Evolutionary conservation across 2,329 filamentous ascomycete species (phyloP).

Genomic region (Fusarium sp.): DNA sequence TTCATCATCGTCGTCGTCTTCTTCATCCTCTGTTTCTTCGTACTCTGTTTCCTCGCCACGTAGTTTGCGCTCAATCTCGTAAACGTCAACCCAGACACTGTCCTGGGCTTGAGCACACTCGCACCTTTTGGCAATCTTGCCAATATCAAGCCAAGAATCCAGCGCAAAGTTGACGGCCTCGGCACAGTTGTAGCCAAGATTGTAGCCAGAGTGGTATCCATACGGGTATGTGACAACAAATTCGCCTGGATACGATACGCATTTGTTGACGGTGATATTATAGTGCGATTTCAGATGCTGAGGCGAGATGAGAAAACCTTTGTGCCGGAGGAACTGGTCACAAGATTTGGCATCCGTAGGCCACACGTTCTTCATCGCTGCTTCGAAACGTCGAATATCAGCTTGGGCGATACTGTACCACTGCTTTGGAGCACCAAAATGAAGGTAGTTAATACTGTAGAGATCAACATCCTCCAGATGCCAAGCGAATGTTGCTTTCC

Average conservation of each 20-base stretch:
- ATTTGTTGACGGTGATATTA: conserved; percentile 94
- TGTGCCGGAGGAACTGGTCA: conserved; percentile 95
- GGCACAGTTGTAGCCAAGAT: conserved; percentile 97
- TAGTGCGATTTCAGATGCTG: conserved; percentile 87
- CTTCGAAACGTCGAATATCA: conserved; percentile 91
- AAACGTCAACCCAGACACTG: conserved; percentile 98
- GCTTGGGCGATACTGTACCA: conserved; percentile 99
- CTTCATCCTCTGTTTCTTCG: conserved; percentile 80
- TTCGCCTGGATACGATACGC: conserved; percentile 95
- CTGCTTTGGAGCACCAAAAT: conserved; percentile 98
- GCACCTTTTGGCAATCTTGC: conserved; percentile 95
- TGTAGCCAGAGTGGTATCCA: conserved; percentile 98
- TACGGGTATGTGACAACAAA: conserved; percentile 99
- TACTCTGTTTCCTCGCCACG: conserved; percentile 89
- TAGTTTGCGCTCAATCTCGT: conserved; percentile 93
- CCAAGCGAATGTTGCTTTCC: conserved; percentile 99
- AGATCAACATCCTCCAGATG: conserved; percentile 98
- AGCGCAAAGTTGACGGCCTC: conserved; percentile 99
- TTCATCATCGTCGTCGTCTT: conserved; percentile 71
- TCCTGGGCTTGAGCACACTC: conserved; percentile 95
- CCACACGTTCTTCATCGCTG: conserved; percentile 96
- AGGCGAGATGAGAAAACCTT: conserved; percentile 96
- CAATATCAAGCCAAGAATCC: conserved; percentile 94
- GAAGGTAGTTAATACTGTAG: conserved; percentile 99
- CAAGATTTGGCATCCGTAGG: conserved; percentile 94